A percentile compares a stretch with the other conserved stretches of the same genome.
phyloP scores from a whole-genome alignment of 1,284 basidiomycete genomes.

The Moesziomyces sp. region DNA sequence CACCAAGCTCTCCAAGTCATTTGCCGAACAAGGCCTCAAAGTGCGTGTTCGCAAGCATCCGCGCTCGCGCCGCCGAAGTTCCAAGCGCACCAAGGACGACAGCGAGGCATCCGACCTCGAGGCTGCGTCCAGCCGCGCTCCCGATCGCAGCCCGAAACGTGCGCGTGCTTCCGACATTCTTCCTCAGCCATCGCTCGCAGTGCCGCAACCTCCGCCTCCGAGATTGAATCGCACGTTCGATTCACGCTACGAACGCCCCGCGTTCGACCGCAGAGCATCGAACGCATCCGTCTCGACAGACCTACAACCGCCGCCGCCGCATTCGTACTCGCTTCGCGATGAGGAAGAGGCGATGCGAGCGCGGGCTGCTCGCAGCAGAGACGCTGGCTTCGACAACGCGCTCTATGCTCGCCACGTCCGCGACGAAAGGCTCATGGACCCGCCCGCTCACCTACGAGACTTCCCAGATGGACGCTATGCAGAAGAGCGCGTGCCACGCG shows the following conservation, averaged over 20 bases:
- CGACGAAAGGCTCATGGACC: slow-evolving; percentile 9
- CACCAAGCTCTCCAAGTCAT: slow-evolving; percentile 55
- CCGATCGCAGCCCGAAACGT: slow-evolving; percentile 35
- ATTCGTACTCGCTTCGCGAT: slow-evolving; percentile 1
- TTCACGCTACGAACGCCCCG: slow-evolving; percentile 19
- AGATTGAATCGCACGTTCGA: slow-evolving; percentile 21
- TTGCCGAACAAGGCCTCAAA: slow-evolving; percentile 64
- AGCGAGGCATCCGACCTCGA: slow-evolving; percentile 45
- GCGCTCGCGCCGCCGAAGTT: slow-evolving; percentile 37
- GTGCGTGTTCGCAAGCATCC: slow-evolving; percentile 65
- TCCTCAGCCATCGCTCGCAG: slow-evolving; percentile 21
- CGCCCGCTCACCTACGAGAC: slow-evolving; percentile 6
- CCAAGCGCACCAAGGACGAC: slow-evolving; percentile 41
- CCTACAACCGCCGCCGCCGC: background rate
- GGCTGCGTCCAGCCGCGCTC: slow-evolving; percentile 3
- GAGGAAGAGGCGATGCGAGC: slow-evolving; percentile 22
- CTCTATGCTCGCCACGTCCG: slow-evolving; percentile 14
- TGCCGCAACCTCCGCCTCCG: slow-evolving; percentile 12
- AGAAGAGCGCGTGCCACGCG: slow-evolving; percentile 15
- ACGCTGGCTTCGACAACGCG: slow-evolving; percentile 12
- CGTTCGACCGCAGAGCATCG: slow-evolving; percentile 14
- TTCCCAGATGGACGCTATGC: slow-evolving; percentile 8
- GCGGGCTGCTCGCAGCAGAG: slow-evolving; percentile 11
- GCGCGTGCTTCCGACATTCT: slow-evolving; percentile 24
- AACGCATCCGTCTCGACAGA: slow-evolving; percentile 8